These are phyloP conservation scores for Oryza glaberrima DNA, from an alignment of 176 grass and related monocot species.

Conservation along the genomic window DNA sequence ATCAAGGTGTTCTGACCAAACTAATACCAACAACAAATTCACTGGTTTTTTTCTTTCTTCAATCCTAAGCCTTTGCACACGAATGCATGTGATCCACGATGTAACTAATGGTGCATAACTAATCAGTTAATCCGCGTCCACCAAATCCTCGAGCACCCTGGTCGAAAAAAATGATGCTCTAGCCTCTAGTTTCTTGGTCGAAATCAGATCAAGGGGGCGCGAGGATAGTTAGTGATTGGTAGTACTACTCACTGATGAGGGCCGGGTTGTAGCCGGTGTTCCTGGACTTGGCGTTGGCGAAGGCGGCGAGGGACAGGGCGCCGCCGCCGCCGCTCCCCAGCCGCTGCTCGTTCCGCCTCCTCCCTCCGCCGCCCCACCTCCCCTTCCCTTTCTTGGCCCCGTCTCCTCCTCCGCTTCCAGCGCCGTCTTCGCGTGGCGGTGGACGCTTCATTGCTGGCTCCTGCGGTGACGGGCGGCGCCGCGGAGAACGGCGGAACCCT, in stretches of 20 bases:
- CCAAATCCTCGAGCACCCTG: too few species aligned
- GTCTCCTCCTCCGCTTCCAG: background rate
- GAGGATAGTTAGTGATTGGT: background rate
- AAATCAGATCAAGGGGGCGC: background rate
- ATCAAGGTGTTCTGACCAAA: background rate
- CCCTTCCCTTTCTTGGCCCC: constrained; percentile 41
- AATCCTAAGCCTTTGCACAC: too few species aligned
- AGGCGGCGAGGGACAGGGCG: constrained; percentile 86
- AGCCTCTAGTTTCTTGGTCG: too few species aligned
- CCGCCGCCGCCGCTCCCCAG: constrained; percentile 52
- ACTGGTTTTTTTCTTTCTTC: too few species aligned
- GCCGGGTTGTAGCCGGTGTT: constrained; percentile 76
- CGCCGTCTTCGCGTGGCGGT: background rate
- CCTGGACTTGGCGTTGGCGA: constrained; percentile 77
- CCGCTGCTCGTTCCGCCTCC: constrained; percentile 70
- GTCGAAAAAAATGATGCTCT: too few species aligned
- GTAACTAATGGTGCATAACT: too few species aligned
- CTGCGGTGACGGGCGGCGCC: too few species aligned
- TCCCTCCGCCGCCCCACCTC: constrained; percentile 41
- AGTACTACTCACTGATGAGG: constrained; percentile 65
- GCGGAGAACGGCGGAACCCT: constrained; percentile 35
- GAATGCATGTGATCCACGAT: too few species aligned
- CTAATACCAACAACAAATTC: background rate
- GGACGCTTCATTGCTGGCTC: constrained; percentile 42
- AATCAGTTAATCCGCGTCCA: too few species aligned